Conservation (phyloP, 2,329 filamentous ascomycete species). For the Xylariaceae sp. region DNA sequence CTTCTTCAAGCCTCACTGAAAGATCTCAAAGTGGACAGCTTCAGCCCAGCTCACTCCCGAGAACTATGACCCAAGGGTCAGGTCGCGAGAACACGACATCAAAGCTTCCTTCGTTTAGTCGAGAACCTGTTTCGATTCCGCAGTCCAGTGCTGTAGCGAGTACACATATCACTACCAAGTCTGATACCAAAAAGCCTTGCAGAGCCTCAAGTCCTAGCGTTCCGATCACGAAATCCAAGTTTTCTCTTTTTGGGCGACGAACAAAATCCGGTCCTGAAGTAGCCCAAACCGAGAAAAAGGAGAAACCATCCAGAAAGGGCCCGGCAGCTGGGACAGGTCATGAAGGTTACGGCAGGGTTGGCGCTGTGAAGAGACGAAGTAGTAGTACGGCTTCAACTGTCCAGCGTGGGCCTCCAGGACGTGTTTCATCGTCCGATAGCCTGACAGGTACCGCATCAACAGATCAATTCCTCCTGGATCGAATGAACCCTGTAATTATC, state of each 20-base stretch:
- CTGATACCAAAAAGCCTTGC: constrained; percentile 29
- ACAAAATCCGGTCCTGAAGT: constrained; percentile 57
- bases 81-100: constrained; percentile 29
- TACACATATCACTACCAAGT: constrained; percentile 25
- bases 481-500: constrained; percentile 62
- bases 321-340: constrained; percentile 91
- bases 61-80: constrained; percentile 33
- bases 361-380: constrained; percentile 56
- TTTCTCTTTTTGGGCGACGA: constrained; percentile 71
- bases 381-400: constrained; percentile 54
- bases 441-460: constrained; percentile 38
- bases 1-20: constrained; percentile 44
- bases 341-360: constrained; percentile 71
- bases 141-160: constrained; percentile 15
- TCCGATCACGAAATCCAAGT: constrained; percentile 56
- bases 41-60: constrained; percentile 32
- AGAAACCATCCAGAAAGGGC: constrained; percentile 61
- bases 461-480: constrained; percentile 55
- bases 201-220: constrained; percentile 52
- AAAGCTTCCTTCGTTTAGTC: constrained; percentile 29
- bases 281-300: constrained; percentile 41
- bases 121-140: constrained; percentile 35
- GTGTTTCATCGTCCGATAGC: constrained; percentile 48
- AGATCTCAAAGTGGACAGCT: constrained; percentile 39
- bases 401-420: constrained; percentile 40